Base-by-base conservation (phyloP, 495 filamentous ascomycete species). In the Penicillium dipodomyicola region DNA sequence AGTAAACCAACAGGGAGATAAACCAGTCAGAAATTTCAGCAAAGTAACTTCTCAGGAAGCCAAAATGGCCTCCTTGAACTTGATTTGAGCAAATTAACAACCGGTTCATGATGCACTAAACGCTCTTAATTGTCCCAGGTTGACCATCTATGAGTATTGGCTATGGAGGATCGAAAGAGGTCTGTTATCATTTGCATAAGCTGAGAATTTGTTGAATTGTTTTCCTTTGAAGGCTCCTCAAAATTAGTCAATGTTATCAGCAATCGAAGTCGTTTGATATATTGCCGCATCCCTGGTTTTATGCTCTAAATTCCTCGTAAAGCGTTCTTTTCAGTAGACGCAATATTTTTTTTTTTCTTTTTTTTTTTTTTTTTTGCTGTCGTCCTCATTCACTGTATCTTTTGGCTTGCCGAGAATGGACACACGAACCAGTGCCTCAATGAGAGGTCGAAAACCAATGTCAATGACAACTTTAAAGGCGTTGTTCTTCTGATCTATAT, bases 401-500 rank as follows among this genome's bases (percentile, higher is more conserved):
- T 40, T 17, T 40, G 17, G 4, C 37, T 40, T n/a, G 17, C 15
- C 1, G 37, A 40, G 37, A 15, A 40, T 40, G 15, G 37, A 40
- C 15, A 40, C 37, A 40, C 37, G 19, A 40, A 29, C 2, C 37
- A 40, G 37, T 40, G 15, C 5, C 14, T 40, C 5, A 40, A 40
- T 40, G n/a, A 17, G 19, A 40, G 15, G 15, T 12, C 5, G 12
- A 17, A 40, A 17, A 40, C 37, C 37, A 40, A 40, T 19, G 37
- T 40, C 37, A 40, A 40, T 40, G 37, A 40, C 15, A 40, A 2
- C 12, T 40, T 40, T 2, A 17, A 5, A 19, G 37, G 37, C 37
- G 37, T 40, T 40, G 37, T 40, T 40, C 37, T 40, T 40, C 37
- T 17, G 37, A 40, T 40, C 37, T 40, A 40, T 40, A 40, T 40